Base-by-base conservation (phyloP, 345 rosid genomes). In the Raphanus raphanistrum region DNA sequence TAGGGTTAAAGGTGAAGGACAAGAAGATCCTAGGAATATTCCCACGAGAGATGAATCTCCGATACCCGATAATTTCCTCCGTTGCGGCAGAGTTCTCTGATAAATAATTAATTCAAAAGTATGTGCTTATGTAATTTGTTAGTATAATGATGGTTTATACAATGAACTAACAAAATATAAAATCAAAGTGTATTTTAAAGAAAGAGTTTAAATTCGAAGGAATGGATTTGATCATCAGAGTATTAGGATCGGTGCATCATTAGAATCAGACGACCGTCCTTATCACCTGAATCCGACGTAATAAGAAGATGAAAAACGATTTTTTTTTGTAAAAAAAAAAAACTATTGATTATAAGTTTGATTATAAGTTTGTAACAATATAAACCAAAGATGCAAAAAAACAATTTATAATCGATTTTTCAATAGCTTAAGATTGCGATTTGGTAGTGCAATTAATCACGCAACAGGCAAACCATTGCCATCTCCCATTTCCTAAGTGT, bases 1-100 rank as follows among this genome's bases (percentile, higher is more conserved):
- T 15, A 84, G 91, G 52, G 94, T 93, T 35, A 72, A 85, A 63
- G 96, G 91, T 67, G 64, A 88, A 6, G 96, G 89, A 50, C 82
- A 89, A 28, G 79, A 91, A 62, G 94, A 90, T 65, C 83, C 84
- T 52, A 80, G 33, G 11, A 64, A 25, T 32, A 69, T 48, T 63
- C 68, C 81, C 60, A 25, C 69, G 4, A 71, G 54, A 52, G 75
- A 87, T 74, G 96, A 94, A 80, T 64, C 26, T 31, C 88, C 87
- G 0, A 84, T 94, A 3, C 97, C 94, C 0, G 70, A 75, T 5
- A 94, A 92, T 72, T 76, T 87, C 38, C 79, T 94, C 63, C 77
- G 75, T 1, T 89, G 98, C 45, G 96, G 98, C 76, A 6, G 62
- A 77, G 31, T 43, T n/a, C 48, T 25, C 16, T 2, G 35, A 66